Conservation (phyloP, 495 filamentous ascomycete species). For the Talaromyces borbonicus region DNA sequence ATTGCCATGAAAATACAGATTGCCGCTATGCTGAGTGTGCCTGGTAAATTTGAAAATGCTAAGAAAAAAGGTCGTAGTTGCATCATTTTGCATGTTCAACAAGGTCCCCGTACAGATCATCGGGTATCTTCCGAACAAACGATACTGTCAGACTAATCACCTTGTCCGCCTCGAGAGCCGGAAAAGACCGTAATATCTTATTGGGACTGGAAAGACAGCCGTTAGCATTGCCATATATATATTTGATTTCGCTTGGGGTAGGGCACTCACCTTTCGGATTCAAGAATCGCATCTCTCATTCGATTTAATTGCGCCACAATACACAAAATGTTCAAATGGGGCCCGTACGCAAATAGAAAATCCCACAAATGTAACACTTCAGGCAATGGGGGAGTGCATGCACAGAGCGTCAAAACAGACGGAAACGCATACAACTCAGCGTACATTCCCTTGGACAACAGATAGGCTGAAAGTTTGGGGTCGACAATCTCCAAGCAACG, state of each 20-base stretch:
- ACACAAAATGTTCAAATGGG: conserved; percentile 90
- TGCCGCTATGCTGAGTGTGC: too few species aligned
- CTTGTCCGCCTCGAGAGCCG: conserved; percentile 67
- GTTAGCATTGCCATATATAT: conserved; percentile 13
- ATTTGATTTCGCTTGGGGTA: neutral
- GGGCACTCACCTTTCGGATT: conserved; percentile 64
- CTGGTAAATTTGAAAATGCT: too few species aligned
- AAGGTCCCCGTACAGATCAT: conserved; percentile 81
- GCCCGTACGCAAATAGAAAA: conserved; percentile 90
- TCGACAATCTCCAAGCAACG: conserved; percentile 84
- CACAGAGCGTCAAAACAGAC: conserved; percentile 86
- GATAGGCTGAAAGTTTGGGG: conserved; percentile 70
- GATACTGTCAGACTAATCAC: conserved; percentile 72
- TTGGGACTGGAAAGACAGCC: conserved; percentile 65
- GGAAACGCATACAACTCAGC: conserved; percentile 98
- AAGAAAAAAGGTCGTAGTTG: too few species aligned
- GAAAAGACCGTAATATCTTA: conserved; percentile 83
- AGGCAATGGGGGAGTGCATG: conserved; percentile 92
- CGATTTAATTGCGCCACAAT: conserved; percentile 94
- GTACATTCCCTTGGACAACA: conserved; percentile 74
- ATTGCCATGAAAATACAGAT: too few species aligned
- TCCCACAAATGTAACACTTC: conserved; percentile 97
- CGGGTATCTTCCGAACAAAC: conserved; percentile 76
- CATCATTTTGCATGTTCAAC: conserved; percentile 73
- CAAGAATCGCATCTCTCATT: conserved; percentile 73